These are phyloP conservation scores for Boletus bicolor DNA, from an alignment of 768 basidiomycete genomes.

Conservation along the genomic window DNA sequence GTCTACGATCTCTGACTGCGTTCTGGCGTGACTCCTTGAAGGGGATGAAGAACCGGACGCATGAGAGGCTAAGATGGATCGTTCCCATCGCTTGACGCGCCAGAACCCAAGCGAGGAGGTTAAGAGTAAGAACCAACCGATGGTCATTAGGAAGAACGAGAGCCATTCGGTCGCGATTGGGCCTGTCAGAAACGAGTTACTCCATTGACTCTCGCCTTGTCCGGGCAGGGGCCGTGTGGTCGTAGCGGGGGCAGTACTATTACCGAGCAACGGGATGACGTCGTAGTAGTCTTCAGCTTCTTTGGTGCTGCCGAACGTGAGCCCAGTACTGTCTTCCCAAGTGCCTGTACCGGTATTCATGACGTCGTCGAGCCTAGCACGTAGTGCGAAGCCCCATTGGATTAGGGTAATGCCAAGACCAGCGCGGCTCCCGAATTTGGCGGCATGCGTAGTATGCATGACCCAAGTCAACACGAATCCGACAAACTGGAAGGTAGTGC, in stretches of 20 bases:
- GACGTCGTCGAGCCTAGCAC: constrained; percentile 47
- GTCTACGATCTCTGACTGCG: constrained; percentile 27
- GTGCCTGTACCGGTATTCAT: constrained; percentile 32
- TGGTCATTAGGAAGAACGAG: constrained; percentile 91
- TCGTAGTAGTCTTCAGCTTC: constrained; percentile 46
- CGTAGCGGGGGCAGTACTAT: constrained; percentile 20
- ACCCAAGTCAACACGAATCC: constrained; percentile 93
- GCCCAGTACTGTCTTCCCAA: constrained; percentile 29
- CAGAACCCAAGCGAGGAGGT: constrained; percentile 89
- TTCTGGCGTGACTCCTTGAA: constrained; percentile 32
- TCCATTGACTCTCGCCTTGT: constrained; percentile 24
- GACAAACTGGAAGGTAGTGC: constrained; percentile 96
- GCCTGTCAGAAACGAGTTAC: constrained; percentile 44
- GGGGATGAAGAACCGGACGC: constrained; percentile 29
- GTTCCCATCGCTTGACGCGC: constrained; percentile 89
- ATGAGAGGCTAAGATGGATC: constrained; percentile 60
- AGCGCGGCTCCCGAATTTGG: constrained; percentile 88
- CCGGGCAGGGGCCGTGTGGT: constrained; percentile 5
- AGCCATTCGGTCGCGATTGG: constrained; percentile 89
- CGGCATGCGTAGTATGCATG: constrained; percentile 89
- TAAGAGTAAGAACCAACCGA: constrained; percentile 85
- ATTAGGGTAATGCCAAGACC: constrained; percentile 96
- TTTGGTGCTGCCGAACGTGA: constrained; percentile 44
- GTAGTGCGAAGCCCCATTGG: constrained; percentile 86
- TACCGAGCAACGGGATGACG: constrained; percentile 25